Percentiles rank a stretch among this genome's conserved stretches.
phyloP scores from a whole-genome alignment of 2,329 filamentous ascomycete genomes.

The Lecanicillium sp. region DNA sequence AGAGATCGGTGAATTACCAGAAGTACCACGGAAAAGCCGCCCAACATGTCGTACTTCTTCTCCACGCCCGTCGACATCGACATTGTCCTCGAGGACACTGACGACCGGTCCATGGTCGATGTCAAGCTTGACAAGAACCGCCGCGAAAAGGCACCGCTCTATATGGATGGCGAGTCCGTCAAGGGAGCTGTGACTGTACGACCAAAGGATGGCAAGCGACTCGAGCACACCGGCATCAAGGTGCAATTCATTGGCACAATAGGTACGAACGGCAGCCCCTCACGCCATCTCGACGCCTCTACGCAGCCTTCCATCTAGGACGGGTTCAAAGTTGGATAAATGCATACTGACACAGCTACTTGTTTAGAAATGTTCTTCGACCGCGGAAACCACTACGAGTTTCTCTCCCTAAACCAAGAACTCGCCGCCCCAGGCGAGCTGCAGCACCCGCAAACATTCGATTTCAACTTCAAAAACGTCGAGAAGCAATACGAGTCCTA shows the following conservation, averaged over 20 bases:
- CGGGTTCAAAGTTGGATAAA: conserved; percentile 1
- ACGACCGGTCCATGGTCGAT: conserved; percentile 91
- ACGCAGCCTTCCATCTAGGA: neutral
- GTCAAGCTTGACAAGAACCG: conserved; percentile 98
- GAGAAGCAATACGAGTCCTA: conserved; percentile 99
- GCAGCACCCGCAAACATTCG: conserved; percentile 96
- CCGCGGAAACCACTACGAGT: conserved; percentile 98
- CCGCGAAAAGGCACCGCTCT: conserved; percentile 91
- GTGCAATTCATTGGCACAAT: conserved; percentile 99
- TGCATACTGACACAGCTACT: conserved; percentile 6
- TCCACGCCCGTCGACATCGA: conserved; percentile 98
- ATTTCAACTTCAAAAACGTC: conserved; percentile 99
- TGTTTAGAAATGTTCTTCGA: conserved; percentile 96
- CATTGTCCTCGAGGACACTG: conserved; percentile 90
- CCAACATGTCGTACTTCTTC: conserved; percentile 89
- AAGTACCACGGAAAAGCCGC: no score
- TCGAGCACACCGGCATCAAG: conserved; percentile 98
- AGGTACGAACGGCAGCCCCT: conserved; percentile 43
- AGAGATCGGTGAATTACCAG: neutral
- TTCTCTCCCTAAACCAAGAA: conserved; percentile 93
- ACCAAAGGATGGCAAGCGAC: conserved; percentile 93
- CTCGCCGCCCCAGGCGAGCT: conserved; percentile 94
- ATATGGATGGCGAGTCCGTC: conserved; percentile 96
- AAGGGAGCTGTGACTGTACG: conserved; percentile 92
- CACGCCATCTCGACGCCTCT: conserved; percentile 2